These are phyloP conservation scores for Marasmius tenuissimus DNA, from an alignment of 1,284 basidiomycete genomes.

Conservation along the genomic window DNA sequence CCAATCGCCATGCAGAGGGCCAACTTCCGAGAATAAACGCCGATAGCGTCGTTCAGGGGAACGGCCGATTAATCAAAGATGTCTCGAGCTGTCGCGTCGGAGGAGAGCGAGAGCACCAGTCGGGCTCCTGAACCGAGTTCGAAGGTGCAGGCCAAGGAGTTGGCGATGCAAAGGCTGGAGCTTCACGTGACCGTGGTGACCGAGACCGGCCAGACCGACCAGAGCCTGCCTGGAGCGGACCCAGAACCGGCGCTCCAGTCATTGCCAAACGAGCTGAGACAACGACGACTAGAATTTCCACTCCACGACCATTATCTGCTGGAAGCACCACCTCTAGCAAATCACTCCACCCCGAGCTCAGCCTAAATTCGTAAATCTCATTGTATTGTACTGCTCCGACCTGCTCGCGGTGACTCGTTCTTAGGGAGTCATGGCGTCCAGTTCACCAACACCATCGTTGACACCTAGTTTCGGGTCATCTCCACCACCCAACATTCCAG, in stretches of 20 bases:
- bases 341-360: not conserved
- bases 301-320: not conserved
- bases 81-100: no score
- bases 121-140: no score
- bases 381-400: no score
- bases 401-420: not conserved
- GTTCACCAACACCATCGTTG: slow-evolving; percentile 40
- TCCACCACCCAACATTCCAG: slow-evolving; percentile 48
- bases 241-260: not conserved
- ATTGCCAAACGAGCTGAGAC: not conserved
- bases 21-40: no score
- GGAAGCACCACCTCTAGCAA: not conserved
- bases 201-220: not conserved
- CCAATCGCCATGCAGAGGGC: no score
- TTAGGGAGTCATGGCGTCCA: slow-evolving; percentile 5
- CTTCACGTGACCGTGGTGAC: not conserved
- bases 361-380: no score
- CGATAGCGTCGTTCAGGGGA: no score
- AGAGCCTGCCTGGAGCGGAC: not conserved
- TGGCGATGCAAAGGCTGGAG: not conserved
- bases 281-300: not conserved
- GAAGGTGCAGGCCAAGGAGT: no score
- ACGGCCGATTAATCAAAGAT: no score
- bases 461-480: slow-evolving; percentile 52
- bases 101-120: no score